Percentiles rank a stretch among this genome's conserved stretches.
Conservation (phyloP, 345 rosid species). For the Syzygium jambos region DNA sequence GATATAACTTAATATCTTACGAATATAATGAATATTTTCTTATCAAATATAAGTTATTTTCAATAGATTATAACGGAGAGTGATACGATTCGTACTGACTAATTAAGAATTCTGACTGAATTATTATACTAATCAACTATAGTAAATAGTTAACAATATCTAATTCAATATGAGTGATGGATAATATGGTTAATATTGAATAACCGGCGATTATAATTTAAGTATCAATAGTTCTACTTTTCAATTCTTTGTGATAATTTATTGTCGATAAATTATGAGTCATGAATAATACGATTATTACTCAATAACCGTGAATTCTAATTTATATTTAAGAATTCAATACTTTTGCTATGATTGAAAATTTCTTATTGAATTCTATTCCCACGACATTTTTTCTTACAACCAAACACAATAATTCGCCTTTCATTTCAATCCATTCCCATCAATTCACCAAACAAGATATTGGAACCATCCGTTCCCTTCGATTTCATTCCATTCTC, state of each 20-base stretch:
- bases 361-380: neutral
- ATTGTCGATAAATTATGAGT: rapidly evolving
- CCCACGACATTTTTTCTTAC: rapidly evolving
- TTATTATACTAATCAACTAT: no score
- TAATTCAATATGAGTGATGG: no score
- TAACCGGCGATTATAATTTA: neutral
- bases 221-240: neutral
- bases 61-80: no score
- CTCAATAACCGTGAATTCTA: rapidly evolving
- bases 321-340: neutral
- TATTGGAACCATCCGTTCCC: no score
- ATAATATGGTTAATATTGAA: neutral
- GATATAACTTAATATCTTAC: no score
- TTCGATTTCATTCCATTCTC: neutral
- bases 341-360: neutral
- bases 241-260: neutral
- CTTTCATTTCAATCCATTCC: neutral
- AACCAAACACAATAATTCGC: neutral
- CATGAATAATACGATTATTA: neutral
- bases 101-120: no score
- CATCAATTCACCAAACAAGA: no score
- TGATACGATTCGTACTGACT: no score
- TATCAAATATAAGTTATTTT: no score
- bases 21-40: no score
- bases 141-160: no score